Evolutionary conservation across 2,329 filamentous ascomycete species (phyloP), one percentile per base, ranked within the genome.

Genomic region (Cladobotryum protrusum): DNA sequence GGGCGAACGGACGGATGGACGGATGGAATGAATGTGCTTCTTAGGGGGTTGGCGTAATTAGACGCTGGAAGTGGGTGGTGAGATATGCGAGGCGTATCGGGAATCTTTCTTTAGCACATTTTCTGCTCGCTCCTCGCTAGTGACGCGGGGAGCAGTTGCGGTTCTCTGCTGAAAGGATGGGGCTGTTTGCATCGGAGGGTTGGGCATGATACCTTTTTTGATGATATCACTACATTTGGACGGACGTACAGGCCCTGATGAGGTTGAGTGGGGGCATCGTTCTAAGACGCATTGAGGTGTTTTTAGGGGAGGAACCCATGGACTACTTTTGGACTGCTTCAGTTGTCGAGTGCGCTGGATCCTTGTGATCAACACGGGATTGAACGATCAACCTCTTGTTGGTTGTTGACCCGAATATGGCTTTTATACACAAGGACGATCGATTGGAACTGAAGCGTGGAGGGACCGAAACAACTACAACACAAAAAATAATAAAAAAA

Each of bases 191-290:
- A 35, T 55, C 54, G 48, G 56, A 47, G 55, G 45, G 49, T 47
- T 42, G 47, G 63, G 55, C 56, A 59, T 58, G 59, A 67, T 67
- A 67, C 64, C 61, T 61, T 56, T 53, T 65, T 53, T 63, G 60
- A 66, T 59, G 63, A 65, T 56, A 61, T 59, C 57, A 59, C 58
- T 61, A 62, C 59, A 61, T 63, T 63, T 29, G 24, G 24, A 29
- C 24, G 62, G 58, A 67, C 56, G 61, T 62, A 58, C 54, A 52
- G 55, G 59, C 55, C 60, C 47, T 59, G 58, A 59, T 56, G 62
- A 57, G 56, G 56, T 47, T 56, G 54, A 55, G 56, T 55, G 54
- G 54, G 54, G 53, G 45, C 57, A 55, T 63, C 54, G 60, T 57
- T 54, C 52, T 40, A 13, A 43, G 19, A 20, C 44, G 20, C 32